Percentiles rank a stretch among this genome's conserved stretches.
phyloP scores from a whole-genome alignment of 2,329 filamentous ascomycete genomes.

The Eurotiales sp. region DNA sequence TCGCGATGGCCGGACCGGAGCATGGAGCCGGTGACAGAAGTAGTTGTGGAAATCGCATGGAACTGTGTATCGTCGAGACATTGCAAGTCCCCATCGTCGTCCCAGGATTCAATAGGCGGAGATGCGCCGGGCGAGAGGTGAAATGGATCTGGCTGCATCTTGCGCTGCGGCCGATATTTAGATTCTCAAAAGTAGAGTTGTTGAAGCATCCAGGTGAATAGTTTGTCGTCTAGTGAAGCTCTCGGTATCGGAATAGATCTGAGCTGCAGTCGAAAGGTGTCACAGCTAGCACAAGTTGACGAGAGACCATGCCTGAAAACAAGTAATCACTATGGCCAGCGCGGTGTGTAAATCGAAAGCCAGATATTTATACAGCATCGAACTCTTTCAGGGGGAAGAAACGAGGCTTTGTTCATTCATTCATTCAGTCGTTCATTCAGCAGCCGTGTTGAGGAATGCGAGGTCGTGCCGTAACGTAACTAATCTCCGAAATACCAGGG shows the following conservation, averaged over 20 bases:
- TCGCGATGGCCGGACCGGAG: conserved; percentile 56
- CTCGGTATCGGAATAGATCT: background rate
- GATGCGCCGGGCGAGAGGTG: conserved; percentile 30
- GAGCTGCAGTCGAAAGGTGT: background rate
- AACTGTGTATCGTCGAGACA: conserved; percentile 45
- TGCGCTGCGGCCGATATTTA: conserved; percentile 6
- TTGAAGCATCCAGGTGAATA: too few relatives aligned
- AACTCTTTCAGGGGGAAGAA: background rate
- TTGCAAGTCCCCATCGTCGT: conserved; percentile 48
- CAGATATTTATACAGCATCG: background rate
- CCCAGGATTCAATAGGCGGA: conserved; percentile 46
- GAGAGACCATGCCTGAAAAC: conserved; percentile 2
- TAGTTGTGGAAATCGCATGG: conserved; percentile 42
- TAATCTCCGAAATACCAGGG: background rate
- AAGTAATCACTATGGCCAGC: background rate
- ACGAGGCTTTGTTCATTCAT: background rate
- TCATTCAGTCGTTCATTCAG: too few relatives aligned
- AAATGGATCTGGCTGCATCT: conserved; percentile 38
- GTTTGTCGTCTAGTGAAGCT: too few relatives aligned
- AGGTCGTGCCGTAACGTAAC: background rate
- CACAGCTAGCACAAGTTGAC: background rate
- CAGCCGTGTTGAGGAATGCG: conserved; percentile 12
- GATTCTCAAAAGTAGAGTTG: background rate
- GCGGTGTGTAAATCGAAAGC: background rate
- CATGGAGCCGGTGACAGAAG: conserved; percentile 41